Conservation (phyloP, 2,329 filamentous ascomycete species). For the Davidsoniella eucalypti region DNA sequence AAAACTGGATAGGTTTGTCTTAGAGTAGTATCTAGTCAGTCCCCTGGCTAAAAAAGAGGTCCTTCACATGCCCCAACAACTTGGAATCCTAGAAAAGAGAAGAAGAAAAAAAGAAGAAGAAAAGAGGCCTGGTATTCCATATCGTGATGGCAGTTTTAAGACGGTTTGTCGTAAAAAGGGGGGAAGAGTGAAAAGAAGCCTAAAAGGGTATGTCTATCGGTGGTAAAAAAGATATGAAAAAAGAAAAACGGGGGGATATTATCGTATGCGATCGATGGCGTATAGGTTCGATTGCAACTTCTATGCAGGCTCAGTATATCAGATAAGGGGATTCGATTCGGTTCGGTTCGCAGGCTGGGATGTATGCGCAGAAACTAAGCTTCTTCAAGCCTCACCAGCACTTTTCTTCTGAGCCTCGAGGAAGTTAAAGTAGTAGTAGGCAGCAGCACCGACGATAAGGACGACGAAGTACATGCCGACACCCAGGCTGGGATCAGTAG, state of each 20-base stretch:
- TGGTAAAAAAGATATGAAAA: not conserved
- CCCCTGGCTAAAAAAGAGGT: not conserved
- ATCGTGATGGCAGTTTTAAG: no score
- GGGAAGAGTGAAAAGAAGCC: not conserved
- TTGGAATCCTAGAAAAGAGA: not conserved
- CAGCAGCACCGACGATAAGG: constrained; percentile 57
- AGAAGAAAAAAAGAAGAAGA: not conserved
- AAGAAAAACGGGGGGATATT: not conserved
- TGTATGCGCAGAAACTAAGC: no score
- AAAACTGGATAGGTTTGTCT: not conserved
- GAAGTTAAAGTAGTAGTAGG: constrained; percentile 77
- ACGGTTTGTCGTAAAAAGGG: no score
- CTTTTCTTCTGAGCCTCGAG: constrained; percentile 36
- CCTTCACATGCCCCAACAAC: no score
- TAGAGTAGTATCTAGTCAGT: not conserved
- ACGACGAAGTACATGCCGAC: constrained; percentile 69
- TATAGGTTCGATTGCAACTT: not conserved
- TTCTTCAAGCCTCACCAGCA: constrained; percentile 19
- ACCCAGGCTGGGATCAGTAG: constrained; percentile 43
- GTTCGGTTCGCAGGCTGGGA: not conserved
- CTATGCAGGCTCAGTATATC: not conserved
- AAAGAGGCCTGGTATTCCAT: not conserved
- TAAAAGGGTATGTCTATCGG: not conserved
- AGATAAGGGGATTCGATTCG: not conserved
- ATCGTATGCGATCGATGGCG: not conserved